A percentile compares a stretch with the other conserved stretches of the same genome.
Conservation (phyloP, 768 basidiomycete genomes). For the Rhodotorula paludigena region DNA sequence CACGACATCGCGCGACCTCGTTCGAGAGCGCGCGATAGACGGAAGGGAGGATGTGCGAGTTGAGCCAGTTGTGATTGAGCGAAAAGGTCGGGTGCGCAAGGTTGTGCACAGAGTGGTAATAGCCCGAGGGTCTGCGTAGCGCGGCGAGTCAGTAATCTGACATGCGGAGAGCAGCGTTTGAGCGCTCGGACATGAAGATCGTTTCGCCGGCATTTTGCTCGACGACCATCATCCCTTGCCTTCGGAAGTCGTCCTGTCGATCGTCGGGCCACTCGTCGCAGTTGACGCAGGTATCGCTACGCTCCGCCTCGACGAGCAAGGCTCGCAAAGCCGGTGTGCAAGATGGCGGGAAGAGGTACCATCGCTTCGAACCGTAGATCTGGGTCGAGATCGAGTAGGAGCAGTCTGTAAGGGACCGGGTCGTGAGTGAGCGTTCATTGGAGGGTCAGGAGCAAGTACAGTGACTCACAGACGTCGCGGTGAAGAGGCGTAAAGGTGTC, state of each 20-base stretch:
- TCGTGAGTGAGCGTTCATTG: too few relatives aligned
- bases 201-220: conserved; percentile 8
- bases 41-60: conserved; percentile 24
- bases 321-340: conserved; percentile 6
- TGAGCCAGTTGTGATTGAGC: conserved; percentile 42
- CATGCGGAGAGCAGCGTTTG: background rate
- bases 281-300: conserved; percentile 2
- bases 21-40: conserved; percentile 26
- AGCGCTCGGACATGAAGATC: conserved; percentile 23
- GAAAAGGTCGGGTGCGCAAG: conserved; percentile 34
- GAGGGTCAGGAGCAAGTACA: background rate
- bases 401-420: conserved; percentile 20
- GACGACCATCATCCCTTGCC: conserved; percentile 17
- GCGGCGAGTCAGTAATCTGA: background rate
- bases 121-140: conserved; percentile 34
- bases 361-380: conserved; percentile 36
- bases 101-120: conserved; percentile 34
- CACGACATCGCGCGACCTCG: conserved; percentile 18
- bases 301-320: conserved; percentile 5
- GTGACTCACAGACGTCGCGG: conserved; percentile 38
- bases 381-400: conserved; percentile 42
- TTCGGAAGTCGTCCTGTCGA: background rate
- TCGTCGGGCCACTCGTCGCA: conserved; percentile 17
- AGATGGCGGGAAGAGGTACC: conserved; percentile 38
- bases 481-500: conserved; percentile 37